Conservation (phyloP, 1,284 basidiomycete species). For the Omphalotus olearius region DNA sequence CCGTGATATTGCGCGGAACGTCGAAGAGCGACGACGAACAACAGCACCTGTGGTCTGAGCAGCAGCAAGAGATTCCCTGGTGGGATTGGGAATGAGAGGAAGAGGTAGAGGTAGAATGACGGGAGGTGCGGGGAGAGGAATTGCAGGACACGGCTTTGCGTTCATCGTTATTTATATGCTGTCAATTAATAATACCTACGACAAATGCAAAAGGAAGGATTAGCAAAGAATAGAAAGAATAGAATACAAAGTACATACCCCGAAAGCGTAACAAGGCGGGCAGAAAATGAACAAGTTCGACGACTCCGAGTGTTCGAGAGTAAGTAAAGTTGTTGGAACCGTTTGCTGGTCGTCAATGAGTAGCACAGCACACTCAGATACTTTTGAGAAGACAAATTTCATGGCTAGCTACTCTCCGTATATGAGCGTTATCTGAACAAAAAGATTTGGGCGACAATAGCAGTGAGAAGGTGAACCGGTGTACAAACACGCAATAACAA, state of each 20-base stretch:
- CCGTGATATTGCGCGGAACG: constrained; percentile 38
- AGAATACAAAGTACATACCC: background rate
- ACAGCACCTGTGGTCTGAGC: background rate
- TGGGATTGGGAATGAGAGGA: constrained; percentile 7
- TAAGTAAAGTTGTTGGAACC: too few species aligned
- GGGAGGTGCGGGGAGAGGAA: background rate
- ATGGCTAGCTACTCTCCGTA: too few species aligned
- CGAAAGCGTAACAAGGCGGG: background rate
- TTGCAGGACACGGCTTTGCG: constrained; percentile 4
- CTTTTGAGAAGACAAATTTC: too few species aligned
- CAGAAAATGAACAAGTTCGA: background rate
- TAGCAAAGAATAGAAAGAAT: background rate
- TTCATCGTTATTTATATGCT: constrained; percentile 6
- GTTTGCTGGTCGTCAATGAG: background rate
- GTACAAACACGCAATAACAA: too few species aligned
- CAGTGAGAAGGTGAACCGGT: too few species aligned
- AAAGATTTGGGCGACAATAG: too few species aligned
- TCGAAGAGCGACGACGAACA: constrained; percentile 29
- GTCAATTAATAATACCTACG: too few species aligned
- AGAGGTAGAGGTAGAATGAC: constrained; percentile 13
- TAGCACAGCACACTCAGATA: constrained; percentile 5
- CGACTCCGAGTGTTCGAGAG: too few species aligned
- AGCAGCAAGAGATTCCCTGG: background rate
- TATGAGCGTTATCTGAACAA: too few species aligned
- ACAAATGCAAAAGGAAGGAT: background rate